These are phyloP conservation scores for Xylariaceae sp. DNA, from an alignment of 2,329 filamentous ascomycete genomes.

Conservation along the genomic window DNA sequence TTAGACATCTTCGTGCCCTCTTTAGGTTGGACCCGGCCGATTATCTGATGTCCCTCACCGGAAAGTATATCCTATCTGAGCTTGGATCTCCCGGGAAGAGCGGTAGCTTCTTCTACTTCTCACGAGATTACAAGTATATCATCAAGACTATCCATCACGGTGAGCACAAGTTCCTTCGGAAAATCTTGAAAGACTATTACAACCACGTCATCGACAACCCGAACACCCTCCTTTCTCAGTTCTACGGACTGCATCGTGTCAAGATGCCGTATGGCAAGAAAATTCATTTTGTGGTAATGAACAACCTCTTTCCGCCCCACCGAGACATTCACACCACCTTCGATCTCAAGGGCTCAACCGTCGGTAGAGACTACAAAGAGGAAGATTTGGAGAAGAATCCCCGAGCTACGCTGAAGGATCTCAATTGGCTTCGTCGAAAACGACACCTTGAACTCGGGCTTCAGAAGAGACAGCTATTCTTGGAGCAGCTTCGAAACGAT, in stretches of 20 bases:
- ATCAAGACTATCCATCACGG: slow-evolving; percentile 99
- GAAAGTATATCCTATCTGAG: slow-evolving; percentile 97
- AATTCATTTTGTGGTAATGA: slow-evolving; percentile 99
- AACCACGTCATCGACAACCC: slow-evolving; percentile 87
- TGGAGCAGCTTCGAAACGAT: slow-evolving; percentile 83
- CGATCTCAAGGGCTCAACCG: slow-evolving; percentile 92
- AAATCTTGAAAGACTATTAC: slow-evolving; percentile 87
- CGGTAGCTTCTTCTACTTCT: slow-evolving; percentile 99
- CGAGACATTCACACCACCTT: slow-evolving; percentile 96
- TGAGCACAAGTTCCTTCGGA: slow-evolving; percentile 82
- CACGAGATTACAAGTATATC: slow-evolving; percentile 98
- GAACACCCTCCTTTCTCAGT: slow-evolving; percentile 94
- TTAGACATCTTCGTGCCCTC: slow-evolving; percentile 78
- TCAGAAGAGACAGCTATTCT: slow-evolving; percentile 78
- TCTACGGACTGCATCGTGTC: slow-evolving; percentile 93
- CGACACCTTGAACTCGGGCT: slow-evolving; percentile 83
- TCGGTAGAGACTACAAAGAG: slow-evolving; percentile 86
- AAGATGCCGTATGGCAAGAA: slow-evolving; percentile 98
- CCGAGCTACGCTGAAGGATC: slow-evolving; percentile 86
- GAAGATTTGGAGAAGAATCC: slow-evolving; percentile 85
- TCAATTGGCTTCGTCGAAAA: slow-evolving; percentile 90
- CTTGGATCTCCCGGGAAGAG: slow-evolving; percentile 96
- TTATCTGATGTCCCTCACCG: slow-evolving; percentile 95
- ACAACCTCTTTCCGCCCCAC: slow-evolving; percentile 96
- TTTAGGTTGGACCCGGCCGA: slow-evolving; percentile 94